Base-by-base conservation (phyloP, 192 early-diverging fungal genomes). In the Backusella macrospora region DNA sequence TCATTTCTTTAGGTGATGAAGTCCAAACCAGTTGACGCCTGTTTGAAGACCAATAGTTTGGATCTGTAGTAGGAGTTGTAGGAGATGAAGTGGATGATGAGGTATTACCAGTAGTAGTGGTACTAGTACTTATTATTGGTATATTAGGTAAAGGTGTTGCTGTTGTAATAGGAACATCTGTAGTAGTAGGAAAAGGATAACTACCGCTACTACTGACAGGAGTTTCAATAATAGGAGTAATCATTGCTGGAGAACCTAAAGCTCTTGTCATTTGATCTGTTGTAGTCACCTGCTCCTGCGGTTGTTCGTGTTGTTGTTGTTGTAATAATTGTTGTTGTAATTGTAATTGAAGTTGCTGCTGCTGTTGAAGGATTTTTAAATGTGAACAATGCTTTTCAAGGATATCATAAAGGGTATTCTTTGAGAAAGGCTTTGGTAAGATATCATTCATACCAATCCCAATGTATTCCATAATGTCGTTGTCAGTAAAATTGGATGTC, bases 391-490 rank as follows among this genome's bases (percentile, higher is more conserved):
- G 83, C 64, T 86, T 85, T 74, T 90, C 87, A 29, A 91, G 65
- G 74, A 91, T 86, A 26, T 73, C 71, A 18, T 86, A 73, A 14
- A 91, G 65, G 15, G 80, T 80, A n/a, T 72, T 73, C 45, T 85
- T 83, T 12, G 82, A 82, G 65, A 93, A 92, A 15, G 92, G 92
- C 48, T 93, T 93, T 5, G 90, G 80, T 18, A 93, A 74, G 12
- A 92, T 83, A 62, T 93, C 92, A 65, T 90, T 91, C 92, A 93
- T 93, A 5, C 91, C 91, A 73, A 83, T 87, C 29, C 84, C 86
- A 47, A 89, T 78, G 62, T 93, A 94, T 15, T 78, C 86, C 73
- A 89, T 80, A 55, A 90, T 88, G 45, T 94, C 92, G 48, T 82
- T 84, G 15, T 84, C 81, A 0, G 91, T 86, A 1, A 84, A 90